phyloP scores from a whole-genome alignment of 352 stramenopile species.

The Pythium sp. region DNA sequence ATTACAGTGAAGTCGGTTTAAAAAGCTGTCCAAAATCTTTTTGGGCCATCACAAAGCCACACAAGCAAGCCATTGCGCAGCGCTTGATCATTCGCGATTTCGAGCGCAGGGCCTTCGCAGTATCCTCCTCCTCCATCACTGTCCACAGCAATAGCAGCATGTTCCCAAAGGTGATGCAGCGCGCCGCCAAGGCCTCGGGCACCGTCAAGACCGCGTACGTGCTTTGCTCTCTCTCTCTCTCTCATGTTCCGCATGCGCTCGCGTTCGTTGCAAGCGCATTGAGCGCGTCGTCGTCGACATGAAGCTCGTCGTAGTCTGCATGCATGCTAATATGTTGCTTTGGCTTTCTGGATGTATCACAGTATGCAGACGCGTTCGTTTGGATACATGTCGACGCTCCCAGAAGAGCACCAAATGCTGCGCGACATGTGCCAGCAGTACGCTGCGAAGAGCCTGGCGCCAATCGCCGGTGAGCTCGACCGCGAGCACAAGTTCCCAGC shows the following conservation, averaged over 20 bases:
- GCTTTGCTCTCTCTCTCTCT: neutral
- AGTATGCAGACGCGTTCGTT: constrained; percentile 38
- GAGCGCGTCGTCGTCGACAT: neutral
- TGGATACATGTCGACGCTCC: constrained; percentile 70
- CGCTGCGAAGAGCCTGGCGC: constrained; percentile 92
- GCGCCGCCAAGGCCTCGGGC: constrained; percentile 13
- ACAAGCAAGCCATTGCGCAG: neutral
- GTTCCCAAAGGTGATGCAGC: constrained; percentile 17
- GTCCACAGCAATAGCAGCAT: constrained; percentile 5
- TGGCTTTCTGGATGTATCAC: neutral
- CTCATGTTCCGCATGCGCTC: neutral
- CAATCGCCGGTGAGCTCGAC: constrained; percentile 90
- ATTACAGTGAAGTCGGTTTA: neutral
- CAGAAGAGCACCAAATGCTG: constrained; percentile 96
- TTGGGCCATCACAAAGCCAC: neutral
- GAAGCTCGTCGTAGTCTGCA: neutral
- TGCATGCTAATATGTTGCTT: neutral
- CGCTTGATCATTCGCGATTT: neutral
- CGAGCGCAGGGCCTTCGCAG: neutral
- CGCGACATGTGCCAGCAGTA: constrained; percentile 96
- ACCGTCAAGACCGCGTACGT: constrained; percentile 17
- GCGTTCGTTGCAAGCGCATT: neutral
- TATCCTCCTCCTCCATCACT: neutral
- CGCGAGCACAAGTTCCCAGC: constrained; percentile 83
- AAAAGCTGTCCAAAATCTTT: constrained; percentile 1